These are phyloP conservation scores for Ophiostoma ulmi DNA, from an alignment of 2,329 filamentous ascomycete genomes.

Conservation along the genomic window DNA sequence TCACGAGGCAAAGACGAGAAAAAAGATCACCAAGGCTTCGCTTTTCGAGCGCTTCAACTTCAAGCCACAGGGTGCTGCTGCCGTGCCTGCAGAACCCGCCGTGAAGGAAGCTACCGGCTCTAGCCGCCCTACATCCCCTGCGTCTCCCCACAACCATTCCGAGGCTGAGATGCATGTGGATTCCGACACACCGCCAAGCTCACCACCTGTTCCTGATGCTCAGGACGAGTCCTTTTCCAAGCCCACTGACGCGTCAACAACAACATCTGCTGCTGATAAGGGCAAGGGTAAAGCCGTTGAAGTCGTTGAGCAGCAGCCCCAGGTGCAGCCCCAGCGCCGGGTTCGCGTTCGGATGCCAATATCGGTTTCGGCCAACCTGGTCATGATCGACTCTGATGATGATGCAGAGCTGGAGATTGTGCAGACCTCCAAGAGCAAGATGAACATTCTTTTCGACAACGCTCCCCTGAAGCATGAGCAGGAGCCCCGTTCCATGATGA, in stretches of 20 bases:
- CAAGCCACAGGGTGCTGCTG: slow-evolving; percentile 37
- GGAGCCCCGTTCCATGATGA: slow-evolving; percentile 59
- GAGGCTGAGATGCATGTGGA: slow-evolving; percentile 36
- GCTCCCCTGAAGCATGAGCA: slow-evolving; percentile 58
- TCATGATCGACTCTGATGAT: slow-evolving; percentile 40
- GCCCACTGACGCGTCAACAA: neutral
- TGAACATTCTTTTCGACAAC: slow-evolving; percentile 64
- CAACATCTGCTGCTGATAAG: slow-evolving; percentile 42
- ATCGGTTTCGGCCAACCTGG: slow-evolving; percentile 39
- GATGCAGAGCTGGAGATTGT: slow-evolving; percentile 61
- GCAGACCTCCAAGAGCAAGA: slow-evolving; percentile 44
- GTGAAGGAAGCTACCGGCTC: slow-evolving; percentile 47
- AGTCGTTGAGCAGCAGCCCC: slow-evolving; percentile 29
- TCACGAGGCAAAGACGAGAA: slow-evolving; percentile 84
- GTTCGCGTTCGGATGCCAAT: slow-evolving; percentile 45
- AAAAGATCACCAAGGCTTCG: slow-evolving; percentile 78
- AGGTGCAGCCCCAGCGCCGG: slow-evolving; percentile 40
- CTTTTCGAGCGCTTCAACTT: slow-evolving; percentile 83
- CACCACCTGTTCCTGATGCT: slow-evolving; percentile 42
- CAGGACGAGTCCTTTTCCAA: neutral
- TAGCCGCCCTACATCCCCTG: slow-evolving; percentile 47
- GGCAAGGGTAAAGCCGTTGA: slow-evolving; percentile 52
- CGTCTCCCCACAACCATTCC: slow-evolving; percentile 47
- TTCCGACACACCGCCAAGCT: slow-evolving; percentile 63
- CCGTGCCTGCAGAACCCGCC: slow-evolving; percentile 21